Conservation (phyloP, 768 basidiomycete genomes). For the Phanerochaete sordida region DNA sequence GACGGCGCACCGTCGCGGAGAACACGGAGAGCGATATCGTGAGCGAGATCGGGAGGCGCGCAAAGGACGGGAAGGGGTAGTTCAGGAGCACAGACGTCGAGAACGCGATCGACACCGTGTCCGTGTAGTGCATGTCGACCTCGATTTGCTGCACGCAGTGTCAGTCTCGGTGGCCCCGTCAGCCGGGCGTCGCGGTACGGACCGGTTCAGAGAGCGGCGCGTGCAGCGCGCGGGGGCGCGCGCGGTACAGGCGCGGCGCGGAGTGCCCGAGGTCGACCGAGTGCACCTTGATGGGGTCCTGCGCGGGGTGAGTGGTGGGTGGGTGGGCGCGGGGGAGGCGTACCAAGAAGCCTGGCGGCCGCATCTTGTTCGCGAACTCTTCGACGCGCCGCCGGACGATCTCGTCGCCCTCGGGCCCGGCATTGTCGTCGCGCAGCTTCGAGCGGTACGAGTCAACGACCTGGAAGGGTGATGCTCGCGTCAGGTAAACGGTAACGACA, state of each 20-base stretch:
- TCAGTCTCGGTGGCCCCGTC: background rate
- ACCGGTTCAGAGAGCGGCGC: slow-evolving; percentile 18
- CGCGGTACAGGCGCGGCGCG: slow-evolving; percentile 76
- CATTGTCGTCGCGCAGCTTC: slow-evolving; percentile 66
- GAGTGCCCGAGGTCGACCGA: slow-evolving; percentile 78
- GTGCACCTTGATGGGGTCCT: slow-evolving; percentile 88
- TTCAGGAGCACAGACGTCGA: slow-evolving; percentile 83
- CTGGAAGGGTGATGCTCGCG: slow-evolving; percentile 29
- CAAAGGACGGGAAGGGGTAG: slow-evolving; percentile 81
- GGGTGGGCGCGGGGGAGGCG: slow-evolving; percentile 17
- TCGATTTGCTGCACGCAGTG: slow-evolving; percentile 57
- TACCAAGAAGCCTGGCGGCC: slow-evolving; percentile 69
- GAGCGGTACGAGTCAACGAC: slow-evolving; percentile 71
- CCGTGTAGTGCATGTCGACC: slow-evolving; percentile 81
- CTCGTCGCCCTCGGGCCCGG: slow-evolving; percentile 78
- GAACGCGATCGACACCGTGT: slow-evolving; percentile 77
- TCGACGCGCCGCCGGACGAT: slow-evolving; percentile 78
- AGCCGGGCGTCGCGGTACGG: background rate
- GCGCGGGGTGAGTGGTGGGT: background rate
- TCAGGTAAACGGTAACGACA: background rate
- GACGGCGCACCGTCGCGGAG: slow-evolving; percentile 52
- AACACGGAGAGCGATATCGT: slow-evolving; percentile 77
- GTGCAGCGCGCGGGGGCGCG: slow-evolving; percentile 44
- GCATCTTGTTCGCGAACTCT: slow-evolving; percentile 72
- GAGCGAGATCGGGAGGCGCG: slow-evolving; percentile 76